A percentile compares a stretch with the other conserved stretches of the same genome.
Conservation (phyloP, 352 stramenopile species). For the Thalassiosira exigua region DNA sequence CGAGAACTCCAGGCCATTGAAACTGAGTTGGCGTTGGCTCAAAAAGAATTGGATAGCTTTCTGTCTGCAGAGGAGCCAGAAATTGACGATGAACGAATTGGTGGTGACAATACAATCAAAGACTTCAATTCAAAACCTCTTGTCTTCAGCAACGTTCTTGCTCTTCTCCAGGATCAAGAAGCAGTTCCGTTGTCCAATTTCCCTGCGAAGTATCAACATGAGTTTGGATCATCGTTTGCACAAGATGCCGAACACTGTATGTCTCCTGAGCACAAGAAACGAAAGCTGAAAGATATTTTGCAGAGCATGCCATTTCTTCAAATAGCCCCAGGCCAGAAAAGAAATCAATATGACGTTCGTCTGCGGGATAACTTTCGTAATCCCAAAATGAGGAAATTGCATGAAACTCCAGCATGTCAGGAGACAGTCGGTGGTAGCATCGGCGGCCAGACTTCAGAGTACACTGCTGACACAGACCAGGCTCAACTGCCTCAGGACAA, state of each 20-base stretch:
- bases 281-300: conserved; percentile 42
- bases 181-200: conserved; percentile 24
- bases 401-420: neutral
- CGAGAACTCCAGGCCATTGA: conserved; percentile 23
- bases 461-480: no score
- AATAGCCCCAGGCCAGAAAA: conserved; percentile 25
- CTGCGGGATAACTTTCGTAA: conserved; percentile 3
- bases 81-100: neutral
- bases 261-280: conserved; percentile 11
- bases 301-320: conserved; percentile 27
- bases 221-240: conserved; percentile 25
- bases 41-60: conserved; percentile 23
- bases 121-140: neutral
- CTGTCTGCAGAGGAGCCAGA: neutral
- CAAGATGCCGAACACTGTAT: conserved; percentile 18
- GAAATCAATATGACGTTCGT: conserved; percentile 17
- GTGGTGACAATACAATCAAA: neutral
- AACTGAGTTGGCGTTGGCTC: conserved; percentile 22
- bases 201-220: conserved; percentile 27
- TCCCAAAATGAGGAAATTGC: conserved; percentile 11
- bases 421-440: no score
- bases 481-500: no score
- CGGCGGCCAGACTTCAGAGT: no score
- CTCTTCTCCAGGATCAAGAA: conserved; percentile 12
- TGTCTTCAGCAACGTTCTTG: no score